Base-by-base conservation (phyloP, 140 eudicot species). In the Flaveria floridana region DNA sequence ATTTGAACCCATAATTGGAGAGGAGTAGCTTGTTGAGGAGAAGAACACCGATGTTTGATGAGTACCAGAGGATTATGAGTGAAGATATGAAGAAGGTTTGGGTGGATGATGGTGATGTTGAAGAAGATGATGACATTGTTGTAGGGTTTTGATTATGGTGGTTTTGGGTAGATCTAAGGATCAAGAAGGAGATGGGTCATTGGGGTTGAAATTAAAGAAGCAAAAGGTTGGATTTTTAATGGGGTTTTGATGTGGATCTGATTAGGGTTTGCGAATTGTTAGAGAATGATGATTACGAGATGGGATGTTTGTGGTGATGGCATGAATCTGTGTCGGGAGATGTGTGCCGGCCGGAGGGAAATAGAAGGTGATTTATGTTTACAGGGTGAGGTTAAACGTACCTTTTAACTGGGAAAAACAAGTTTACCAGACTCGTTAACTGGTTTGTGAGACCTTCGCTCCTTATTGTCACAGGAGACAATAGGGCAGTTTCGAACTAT, bases 41-140 rank as follows among this genome's bases (percentile, higher is more conserved):
- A 16, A 92, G 88, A 13, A 92, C 98, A 1, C 98, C 98, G 20
- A 92, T 92, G 86, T 92, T 92, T 42, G 95, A 82, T 12, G 96
- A 86, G 83, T 92, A 92, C 98, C 98, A 92, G 18, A 89, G 81
- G 78, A 86, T 70, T 7, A 92, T 78, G 2, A 92, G 84, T n/a
- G 88, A 73, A 7, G 89, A 65, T 16, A 92, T 92, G 83, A 92
- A 92, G 63, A 89, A 50, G 1, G 79, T 59, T 5, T 85, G 83
- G n/a, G 78, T 77, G 42, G 76, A 79, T 39, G 78, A 21, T 62
- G 87, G 13, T 11, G 74, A 39, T 3, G 84, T 8, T 11, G 74
- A 39, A 3, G 80, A 44, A 8, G 82, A 65, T 18, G 85, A 73
- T 50, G 84, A 69, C 78, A 63, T 78, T 21, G 21, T 48, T 64